Evolutionary conservation across 23 red algal species (phyloP).

Genomic region (Gracilaria caudata): DNA sequence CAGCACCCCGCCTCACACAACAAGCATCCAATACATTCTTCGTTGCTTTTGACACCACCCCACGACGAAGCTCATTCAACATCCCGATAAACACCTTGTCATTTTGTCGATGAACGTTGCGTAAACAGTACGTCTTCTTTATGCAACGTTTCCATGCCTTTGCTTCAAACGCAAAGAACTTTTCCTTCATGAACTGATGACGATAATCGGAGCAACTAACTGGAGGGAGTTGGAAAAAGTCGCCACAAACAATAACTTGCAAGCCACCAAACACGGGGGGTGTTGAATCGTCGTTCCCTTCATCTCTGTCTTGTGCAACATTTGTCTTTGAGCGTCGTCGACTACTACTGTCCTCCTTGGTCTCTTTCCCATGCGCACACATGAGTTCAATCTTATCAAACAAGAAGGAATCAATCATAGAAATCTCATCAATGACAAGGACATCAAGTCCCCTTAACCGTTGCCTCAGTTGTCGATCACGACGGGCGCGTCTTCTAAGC

Average conservation of each 20-base stretch:
- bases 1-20: background rate
- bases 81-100: conserved; percentile 58
- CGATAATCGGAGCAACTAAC: conserved; percentile 45
- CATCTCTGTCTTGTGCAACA: background rate
- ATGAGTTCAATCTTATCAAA: conserved; percentile 69
- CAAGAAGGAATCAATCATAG: conserved; percentile 59
- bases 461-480: background rate
- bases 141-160: conserved; percentile 49
- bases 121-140: conserved; percentile 38
- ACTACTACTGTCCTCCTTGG: too few species aligned
- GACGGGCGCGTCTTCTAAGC: conserved; percentile 14
- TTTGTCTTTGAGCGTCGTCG: background rate
- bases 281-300: background rate
- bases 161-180: conserved; percentile 67
- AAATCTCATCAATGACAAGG: conserved; percentile 76
- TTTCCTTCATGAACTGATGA: conserved; percentile 19
- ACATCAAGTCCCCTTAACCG: conserved; percentile 32
- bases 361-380: background rate
- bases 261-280: conserved; percentile 58
- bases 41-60: conserved; percentile 41
- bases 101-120: conserved; percentile 58
- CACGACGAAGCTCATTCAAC: conserved; percentile 63
- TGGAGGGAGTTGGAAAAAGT: conserved; percentile 72
- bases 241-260: conserved; percentile 66
- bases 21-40: conserved; percentile 42